Percentiles rank a stretch among this genome's conserved stretches.
These are phyloP conservation scores for Drechslerella dactyloides DNA, from an alignment of 2,329 filamentous ascomycete genomes.

Conservation along the genomic window DNA sequence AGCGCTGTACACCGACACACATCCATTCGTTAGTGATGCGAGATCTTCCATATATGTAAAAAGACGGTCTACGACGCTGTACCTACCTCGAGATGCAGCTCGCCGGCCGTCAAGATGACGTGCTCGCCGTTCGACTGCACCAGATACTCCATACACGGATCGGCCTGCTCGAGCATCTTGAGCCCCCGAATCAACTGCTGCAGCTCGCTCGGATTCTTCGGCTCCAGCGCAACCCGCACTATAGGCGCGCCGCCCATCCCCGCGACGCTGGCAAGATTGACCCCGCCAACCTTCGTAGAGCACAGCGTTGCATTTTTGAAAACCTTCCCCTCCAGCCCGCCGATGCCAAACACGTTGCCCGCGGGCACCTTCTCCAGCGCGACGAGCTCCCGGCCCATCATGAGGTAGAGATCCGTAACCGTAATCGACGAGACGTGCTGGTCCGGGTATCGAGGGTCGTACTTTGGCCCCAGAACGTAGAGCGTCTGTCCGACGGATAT, in stretches of 20 bases:
- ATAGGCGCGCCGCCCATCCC: conserved; percentile 82
- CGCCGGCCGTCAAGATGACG: conserved; percentile 89
- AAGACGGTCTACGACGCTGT: background rate
- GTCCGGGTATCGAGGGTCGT: conserved; percentile 76
- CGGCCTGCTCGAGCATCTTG: conserved; percentile 85
- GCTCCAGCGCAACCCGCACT: conserved; percentile 93
- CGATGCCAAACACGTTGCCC: conserved; percentile 93
- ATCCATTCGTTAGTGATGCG: conserved; percentile 13
- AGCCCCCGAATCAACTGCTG: conserved; percentile 94
- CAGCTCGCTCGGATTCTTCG: conserved; percentile 84
- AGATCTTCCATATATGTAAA: background rate
- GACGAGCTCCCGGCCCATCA: conserved; percentile 92
- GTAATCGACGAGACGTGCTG: conserved; percentile 70
- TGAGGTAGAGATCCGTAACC: conserved; percentile 85
- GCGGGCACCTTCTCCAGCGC: conserved; percentile 83
- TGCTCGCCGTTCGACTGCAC: conserved; percentile 92
- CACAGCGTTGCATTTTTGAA: conserved; percentile 94
- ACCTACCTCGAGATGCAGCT: conserved; percentile 74
- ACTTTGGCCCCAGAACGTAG: conserved; percentile 92
- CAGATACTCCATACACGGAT: conserved; percentile 95
- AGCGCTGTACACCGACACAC: conserved; percentile 66
- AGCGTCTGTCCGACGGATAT: conserved; percentile 87
- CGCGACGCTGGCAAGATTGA: conserved; percentile 86
- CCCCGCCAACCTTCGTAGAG: conserved; percentile 80
- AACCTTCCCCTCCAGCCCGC: conserved; percentile 88